Base-by-base conservation (phyloP, 2,329 filamentous ascomycete genomes). In the Cercospora sp. region DNA sequence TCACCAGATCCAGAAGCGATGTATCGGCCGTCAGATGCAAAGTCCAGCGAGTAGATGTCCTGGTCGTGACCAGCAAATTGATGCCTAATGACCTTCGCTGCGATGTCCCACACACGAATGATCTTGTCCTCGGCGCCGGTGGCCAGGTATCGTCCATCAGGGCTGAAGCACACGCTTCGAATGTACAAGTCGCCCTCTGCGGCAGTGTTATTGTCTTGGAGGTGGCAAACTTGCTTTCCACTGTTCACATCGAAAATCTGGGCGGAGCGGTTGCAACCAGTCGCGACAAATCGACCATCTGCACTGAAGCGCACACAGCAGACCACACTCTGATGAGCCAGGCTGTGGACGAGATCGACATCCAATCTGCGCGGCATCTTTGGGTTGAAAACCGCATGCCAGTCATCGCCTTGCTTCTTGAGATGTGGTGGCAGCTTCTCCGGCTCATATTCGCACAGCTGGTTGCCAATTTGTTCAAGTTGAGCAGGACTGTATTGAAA, bases 81-180 rank as follows among this genome's bases (percentile, higher is more conserved):
- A 78, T 95, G 93, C 76, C 93, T 92, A 78, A 99, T 98, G 8
- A 88, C 89, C 74, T 93, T 88, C 66, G 84, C 87, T 65, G 87
- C 85, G 74, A 99, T 98, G 79, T 99, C 95, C 95, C 95, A 99
- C 62, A 99, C 93, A 75, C 95, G 87, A 78, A 99, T 98, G 76
- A 97, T 87, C 84, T 97, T 98, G 81, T 99, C 95, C 80, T 99
- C 95, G 1, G 95, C 95, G 78, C 95, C 95, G 16, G 95, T 99
- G 4, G 95, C 95, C 36, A 99, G 87, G 75, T 93, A 97, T 77
- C 91, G 91, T 69, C 95, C 94, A 79, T 98, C 94, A 12, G 95
- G 95, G 78, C 94, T 98, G 85, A 99, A 99, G 85, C 95, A 99
- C 64, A 99, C 95, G 76, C 94, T 98, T 75, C 95, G 86, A 75